Conservation (phyloP, 83 land plant species). For the Diphasiastrum complanatum region DNA sequence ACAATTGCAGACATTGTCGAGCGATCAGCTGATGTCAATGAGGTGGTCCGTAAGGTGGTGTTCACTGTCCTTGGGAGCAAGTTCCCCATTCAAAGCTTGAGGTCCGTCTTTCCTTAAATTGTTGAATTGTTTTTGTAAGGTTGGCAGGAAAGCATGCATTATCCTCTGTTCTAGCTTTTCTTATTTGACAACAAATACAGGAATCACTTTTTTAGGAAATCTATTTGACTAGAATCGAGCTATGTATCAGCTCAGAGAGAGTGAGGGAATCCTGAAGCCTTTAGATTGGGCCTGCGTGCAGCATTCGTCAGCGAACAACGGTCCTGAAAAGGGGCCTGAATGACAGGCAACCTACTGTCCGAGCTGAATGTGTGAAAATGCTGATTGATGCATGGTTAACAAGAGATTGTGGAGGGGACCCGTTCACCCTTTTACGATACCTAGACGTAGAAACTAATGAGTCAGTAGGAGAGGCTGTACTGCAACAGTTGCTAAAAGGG, state of each 20-base stretch:
- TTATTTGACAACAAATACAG: no score
- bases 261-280: no score
- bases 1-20: constrained; percentile 57
- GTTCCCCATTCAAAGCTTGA: constrained; percentile 79
- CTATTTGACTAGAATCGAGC: no score
- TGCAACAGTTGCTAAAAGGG: constrained; percentile 55
- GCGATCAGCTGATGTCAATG: constrained; percentile 75
- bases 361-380: constrained; percentile 69
- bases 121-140: no score
- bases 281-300: no score
- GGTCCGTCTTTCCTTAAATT: no score
- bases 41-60: constrained; percentile 75
- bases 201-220: no score
- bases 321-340: constrained; percentile 76
- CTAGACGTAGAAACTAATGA: constrained; percentile 98
- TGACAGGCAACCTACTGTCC: constrained; percentile 65
- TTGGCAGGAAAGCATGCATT: no score
- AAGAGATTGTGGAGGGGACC: constrained; percentile 66
- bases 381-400: constrained; percentile 76
- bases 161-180: no score
- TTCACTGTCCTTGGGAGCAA: constrained; percentile 68
- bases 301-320: constrained; percentile 69
- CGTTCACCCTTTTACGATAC: constrained; percentile 54
- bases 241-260: no score
- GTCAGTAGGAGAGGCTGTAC: constrained; percentile 64